Conservation (phyloP, 2,329 filamentous ascomycete genomes). For the Talaromyces amestolkiae region DNA sequence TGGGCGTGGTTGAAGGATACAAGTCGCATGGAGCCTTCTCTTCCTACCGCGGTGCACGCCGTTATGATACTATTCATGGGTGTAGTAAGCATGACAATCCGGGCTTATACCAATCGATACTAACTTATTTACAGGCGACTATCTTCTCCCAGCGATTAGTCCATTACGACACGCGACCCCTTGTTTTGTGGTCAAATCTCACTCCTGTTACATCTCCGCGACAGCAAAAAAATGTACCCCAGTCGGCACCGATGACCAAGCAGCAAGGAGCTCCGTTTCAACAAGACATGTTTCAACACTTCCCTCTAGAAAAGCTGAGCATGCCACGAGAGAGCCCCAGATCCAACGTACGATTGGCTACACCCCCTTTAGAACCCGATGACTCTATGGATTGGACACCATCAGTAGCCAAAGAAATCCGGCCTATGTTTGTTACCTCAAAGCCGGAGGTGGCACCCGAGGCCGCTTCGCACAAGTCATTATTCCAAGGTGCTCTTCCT, state of each 20-base stretch:
- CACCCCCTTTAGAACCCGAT: conserved; percentile 36
- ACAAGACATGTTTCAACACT: conserved; percentile 26
- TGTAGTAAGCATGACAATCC: conserved; percentile 30
- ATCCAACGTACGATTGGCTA: conserved; percentile 28
- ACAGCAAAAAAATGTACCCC: not conserved
- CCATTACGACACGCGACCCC: conserved; percentile 40
- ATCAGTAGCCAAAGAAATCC: conserved; percentile 38
- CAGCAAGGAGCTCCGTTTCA: not conserved
- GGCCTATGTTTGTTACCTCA: conserved; percentile 26
- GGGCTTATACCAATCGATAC: not conserved
- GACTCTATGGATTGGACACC: conserved; percentile 54
- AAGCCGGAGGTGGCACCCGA: not conserved
- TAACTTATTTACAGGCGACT: conserved; percentile 32
- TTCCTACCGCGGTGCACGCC: conserved; percentile 38
- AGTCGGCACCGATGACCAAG: not conserved
- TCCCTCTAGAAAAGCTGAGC: conserved; percentile 44
- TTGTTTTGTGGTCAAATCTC: conserved; percentile 43
- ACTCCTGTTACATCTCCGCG: conserved; percentile 27
- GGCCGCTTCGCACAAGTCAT: conserved; percentile 33
- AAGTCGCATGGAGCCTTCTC: conserved; percentile 31
- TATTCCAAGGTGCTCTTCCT: conserved; percentile 46
- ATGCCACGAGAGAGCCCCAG: conserved; percentile 25
- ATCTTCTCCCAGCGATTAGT: conserved; percentile 39
- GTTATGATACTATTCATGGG: conserved; percentile 42
- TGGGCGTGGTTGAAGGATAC: conserved; percentile 46